These are phyloP conservation scores for Chlamydomonas asymmetrica DNA, from an alignment of 139 green algal genomes.

Conservation along the genomic window DNA sequence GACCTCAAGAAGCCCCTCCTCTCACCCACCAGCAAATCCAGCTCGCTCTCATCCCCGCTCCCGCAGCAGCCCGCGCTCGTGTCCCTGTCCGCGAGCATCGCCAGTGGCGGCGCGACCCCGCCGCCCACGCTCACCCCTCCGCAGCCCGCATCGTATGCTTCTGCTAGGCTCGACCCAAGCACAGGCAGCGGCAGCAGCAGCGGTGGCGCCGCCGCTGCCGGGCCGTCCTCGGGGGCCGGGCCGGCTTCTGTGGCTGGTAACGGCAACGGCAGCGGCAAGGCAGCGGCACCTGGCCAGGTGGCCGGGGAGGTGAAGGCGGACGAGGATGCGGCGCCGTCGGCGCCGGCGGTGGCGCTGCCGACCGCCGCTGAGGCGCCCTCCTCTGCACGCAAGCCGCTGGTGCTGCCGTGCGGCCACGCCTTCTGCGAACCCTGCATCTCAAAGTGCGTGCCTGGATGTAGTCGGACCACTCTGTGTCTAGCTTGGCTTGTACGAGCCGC, in stretches of 20 bases:
- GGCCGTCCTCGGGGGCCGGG: background rate
- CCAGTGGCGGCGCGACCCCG: no score
- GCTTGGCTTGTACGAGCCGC: background rate
- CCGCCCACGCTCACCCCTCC: no score
- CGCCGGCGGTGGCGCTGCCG: no score
- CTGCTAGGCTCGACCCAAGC: no score
- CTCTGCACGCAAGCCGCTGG: conserved; percentile 27
- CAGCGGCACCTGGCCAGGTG: background rate
- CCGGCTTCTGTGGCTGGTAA: background rate
- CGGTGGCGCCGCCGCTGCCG: no score
- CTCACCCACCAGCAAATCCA: no score
- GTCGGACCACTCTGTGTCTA: background rate
- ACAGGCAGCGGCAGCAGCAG: background rate
- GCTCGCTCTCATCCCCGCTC: no score
- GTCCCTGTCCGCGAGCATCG: no score
- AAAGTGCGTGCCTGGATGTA: conserved; percentile 26
- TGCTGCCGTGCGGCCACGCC: conserved; percentile 61
- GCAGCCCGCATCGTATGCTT: no score
- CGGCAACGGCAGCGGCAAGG: background rate
- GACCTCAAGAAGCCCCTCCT: no score
- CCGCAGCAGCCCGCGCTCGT: no score
- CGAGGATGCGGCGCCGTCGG: no score
- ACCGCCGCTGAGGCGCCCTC: background rate
- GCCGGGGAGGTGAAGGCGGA: background rate
- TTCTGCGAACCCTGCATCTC: conserved; percentile 72